A percentile compares a stretch with the other conserved stretches of the same genome.
Evolutionary conservation across 2,329 filamentous ascomycete species (phyloP).

Genomic region (Orbilia ellipsospora): DNA sequence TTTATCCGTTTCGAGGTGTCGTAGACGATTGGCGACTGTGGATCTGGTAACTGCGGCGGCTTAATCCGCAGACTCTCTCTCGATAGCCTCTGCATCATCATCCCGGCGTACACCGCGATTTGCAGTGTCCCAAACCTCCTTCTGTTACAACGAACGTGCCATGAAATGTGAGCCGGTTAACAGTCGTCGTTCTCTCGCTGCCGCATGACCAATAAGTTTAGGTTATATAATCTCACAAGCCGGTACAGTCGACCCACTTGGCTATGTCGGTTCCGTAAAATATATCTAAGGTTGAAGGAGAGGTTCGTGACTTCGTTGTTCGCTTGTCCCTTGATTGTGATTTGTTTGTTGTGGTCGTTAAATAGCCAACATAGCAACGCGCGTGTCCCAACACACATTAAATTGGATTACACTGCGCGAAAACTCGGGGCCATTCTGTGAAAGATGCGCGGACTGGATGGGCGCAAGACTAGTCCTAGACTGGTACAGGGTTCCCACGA

Average conservation of each 20-base stretch:
- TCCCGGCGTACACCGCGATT: background rate
- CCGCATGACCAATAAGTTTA: background rate
- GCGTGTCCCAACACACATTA: too few relatives aligned
- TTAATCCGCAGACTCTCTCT: constrained; percentile 42
- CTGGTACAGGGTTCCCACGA: too few relatives aligned
- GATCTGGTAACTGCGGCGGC: constrained; percentile 1
- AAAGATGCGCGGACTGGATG: too few relatives aligned
- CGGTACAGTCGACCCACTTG: background rate
- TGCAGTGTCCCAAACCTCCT: background rate
- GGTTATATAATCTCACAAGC: background rate
- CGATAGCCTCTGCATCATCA: constrained; percentile 41
- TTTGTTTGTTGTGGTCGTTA: constrained; percentile 7
- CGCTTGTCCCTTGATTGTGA: background rate
- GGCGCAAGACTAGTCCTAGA: too few relatives aligned
- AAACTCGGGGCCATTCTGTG: background rate
- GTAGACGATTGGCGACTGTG: constrained; percentile 29
- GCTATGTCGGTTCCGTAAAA: too few relatives aligned
- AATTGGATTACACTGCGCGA: background rate
- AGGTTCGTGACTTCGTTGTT: too few relatives aligned
- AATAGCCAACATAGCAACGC: background rate
- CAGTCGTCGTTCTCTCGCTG: background rate
- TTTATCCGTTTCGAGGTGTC: constrained; percentile 52
- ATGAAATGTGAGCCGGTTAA: constrained; percentile 1
- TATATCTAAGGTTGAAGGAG: too few relatives aligned
- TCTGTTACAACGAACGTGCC: background rate